Base-by-base conservation (phyloP, 1,139 yeast species). In the Maudiozyma humilis region DNA sequence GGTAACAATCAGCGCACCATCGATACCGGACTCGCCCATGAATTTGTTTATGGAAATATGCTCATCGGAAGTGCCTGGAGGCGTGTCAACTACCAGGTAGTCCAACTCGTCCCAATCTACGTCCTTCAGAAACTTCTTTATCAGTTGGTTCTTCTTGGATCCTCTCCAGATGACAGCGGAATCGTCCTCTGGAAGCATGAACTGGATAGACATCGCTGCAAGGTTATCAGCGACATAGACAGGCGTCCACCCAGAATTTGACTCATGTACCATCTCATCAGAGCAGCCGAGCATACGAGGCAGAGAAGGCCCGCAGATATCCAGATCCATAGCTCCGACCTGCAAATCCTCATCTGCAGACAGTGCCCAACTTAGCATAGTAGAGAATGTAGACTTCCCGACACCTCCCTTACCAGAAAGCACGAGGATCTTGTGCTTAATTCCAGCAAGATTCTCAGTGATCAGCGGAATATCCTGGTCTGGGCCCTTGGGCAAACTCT, bases 41-140 rank as follows among this genome's bases (percentile, higher is more conserved):
- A 85, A 89, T 40, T 85, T 80, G 36, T 91, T 86, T 20, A 91
- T 89, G 7, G 95, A 80, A 39, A 93, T 71, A 64, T 93, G 99
- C 62, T 93, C 99, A 63, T 93, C 99, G 0, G 96, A 83, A 0
- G 99, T 91, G 0, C 99, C 98, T 0, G 99, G 99, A 0, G 98
- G 99, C 0, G 99, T 93, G 57, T 93, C 99, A 4, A 93, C 85
- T 14, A 93, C 75, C 54, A 93, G 69, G 59, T 86, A 91, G 64
- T 93, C 97, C 45, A 93, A 69, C 18, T 51, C 45, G 41, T 80
- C 81, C 99, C 99, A 93, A 56, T 87, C 87, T 2, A 91, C 97
- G 56, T 91, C 97, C 60, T 86, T 88, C 47, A 93, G 70, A 58
- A 93, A 93, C 66, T 88, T 96, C 58, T 93, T 93, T 47, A 93